Evolutionary conservation across 2,329 filamentous ascomycete genomes (phyloP).

Genomic region (Colletotrichum siamense): DNA sequence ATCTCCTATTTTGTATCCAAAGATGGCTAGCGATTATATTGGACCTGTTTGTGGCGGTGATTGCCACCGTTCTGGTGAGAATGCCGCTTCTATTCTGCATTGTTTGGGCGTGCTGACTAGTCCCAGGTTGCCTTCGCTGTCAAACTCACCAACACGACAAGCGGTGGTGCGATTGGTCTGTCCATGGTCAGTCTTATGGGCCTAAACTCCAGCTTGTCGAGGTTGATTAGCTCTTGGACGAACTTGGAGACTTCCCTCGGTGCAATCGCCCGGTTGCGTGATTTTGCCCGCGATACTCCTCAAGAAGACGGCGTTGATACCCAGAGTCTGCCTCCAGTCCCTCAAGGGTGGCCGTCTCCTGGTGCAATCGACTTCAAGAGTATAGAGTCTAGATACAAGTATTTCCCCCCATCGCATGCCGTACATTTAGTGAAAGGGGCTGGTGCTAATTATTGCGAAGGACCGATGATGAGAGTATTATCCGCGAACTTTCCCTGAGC

Average conservation of each 20-base stretch:
- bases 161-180: slow-evolving; percentile 24
- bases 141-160: background rate
- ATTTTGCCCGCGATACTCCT: slow-evolving; percentile 30
- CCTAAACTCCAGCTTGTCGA: slow-evolving; percentile 35
- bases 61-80: slow-evolving; percentile 49
- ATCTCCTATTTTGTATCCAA: slow-evolving; percentile 62
- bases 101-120: background rate
- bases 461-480: slow-evolving; percentile 10
- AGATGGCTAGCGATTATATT: slow-evolving; percentile 60
- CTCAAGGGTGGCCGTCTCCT: slow-evolving; percentile 34
- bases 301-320: slow-evolving; percentile 28
- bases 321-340: slow-evolving; percentile 20
- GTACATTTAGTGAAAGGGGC: background rate
- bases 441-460: background rate
- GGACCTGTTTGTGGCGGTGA: slow-evolving; percentile 50
- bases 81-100: background rate
- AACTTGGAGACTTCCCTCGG: slow-evolving; percentile 32
- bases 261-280: slow-evolving; percentile 30
- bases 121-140: slow-evolving; percentile 40
- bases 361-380: slow-evolving; percentile 37
- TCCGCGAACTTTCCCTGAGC: slow-evolving; percentile 29
- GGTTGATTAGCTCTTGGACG: slow-evolving; percentile 37
- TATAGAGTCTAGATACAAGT: slow-evolving; percentile 34
- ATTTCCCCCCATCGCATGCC: slow-evolving; percentile 3
- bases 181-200: slow-evolving; percentile 34